These are phyloP conservation scores for Suhomyces vadensis DNA, from an alignment of 805 yeast genomes.

Conservation along the genomic window DNA sequence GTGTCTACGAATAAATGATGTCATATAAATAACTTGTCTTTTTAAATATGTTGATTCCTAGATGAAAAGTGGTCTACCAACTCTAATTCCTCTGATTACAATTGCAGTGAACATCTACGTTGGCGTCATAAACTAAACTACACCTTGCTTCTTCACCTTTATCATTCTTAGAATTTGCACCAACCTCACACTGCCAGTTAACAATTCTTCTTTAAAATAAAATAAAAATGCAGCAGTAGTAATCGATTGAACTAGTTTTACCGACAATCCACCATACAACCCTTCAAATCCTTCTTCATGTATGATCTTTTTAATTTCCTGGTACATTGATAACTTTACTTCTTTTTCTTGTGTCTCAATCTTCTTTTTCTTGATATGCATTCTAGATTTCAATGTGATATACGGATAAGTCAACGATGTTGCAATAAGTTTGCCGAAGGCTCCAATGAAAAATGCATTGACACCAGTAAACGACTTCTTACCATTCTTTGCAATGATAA, in stretches of 20 bases:
- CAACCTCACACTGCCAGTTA: conserved; percentile 55
- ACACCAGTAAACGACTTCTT: conserved; percentile 55
- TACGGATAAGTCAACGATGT: conserved; percentile 89
- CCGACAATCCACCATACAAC: conserved; percentile 76
- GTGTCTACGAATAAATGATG: too few relatives aligned
- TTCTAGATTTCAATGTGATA: conserved; percentile 83
- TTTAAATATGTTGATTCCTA: too few relatives aligned
- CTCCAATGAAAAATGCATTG: conserved; percentile 86
- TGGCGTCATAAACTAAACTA: background rate
- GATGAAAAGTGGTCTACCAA: too few relatives aligned
- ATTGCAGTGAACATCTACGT: too few relatives aligned
- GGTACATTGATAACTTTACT: conserved; percentile 41
- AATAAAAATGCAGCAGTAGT: conserved; percentile 87
- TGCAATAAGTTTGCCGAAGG: conserved; percentile 86
- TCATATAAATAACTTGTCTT: too few relatives aligned
- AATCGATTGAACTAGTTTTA: conserved; percentile 81
- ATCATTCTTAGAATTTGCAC: conserved; percentile 44
- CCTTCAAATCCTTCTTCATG: conserved; percentile 72
- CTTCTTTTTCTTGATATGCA: conserved; percentile 60
- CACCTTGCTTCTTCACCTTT: conserved; percentile 19
- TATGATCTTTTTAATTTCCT: conserved; percentile 58
- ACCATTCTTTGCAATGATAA: conserved; percentile 56
- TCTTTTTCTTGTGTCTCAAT: conserved; percentile 20
- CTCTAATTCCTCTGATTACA: too few relatives aligned
- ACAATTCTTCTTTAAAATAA: conserved; percentile 85